phyloP scores from a whole-genome alignment of 2,329 filamentous ascomycete genomes.

The Ascochyta fabae region DNA sequence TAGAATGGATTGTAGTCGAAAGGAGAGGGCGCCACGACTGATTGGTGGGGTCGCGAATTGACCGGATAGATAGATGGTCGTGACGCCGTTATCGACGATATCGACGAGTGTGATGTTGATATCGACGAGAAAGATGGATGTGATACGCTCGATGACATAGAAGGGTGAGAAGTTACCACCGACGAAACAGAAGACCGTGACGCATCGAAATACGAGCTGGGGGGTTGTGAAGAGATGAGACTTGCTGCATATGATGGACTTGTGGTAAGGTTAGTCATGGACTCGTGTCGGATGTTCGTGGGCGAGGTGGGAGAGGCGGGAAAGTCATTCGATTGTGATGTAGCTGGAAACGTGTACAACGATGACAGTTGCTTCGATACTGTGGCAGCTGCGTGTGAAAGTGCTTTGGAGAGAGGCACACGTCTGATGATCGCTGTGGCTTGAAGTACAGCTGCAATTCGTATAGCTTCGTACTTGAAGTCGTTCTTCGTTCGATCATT shows the following conservation, averaged over 20 bases:
- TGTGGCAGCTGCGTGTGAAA: slow-evolving; percentile 18
- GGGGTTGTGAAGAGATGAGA: slow-evolving; percentile 2
- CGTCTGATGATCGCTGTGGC: slow-evolving; percentile 40
- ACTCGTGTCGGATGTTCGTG: slow-evolving; percentile 22
- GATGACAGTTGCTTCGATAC: background rate
- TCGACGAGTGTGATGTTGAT: slow-evolving; percentile 7
- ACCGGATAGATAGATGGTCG: background rate
- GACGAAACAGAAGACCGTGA: slow-evolving; percentile 16
- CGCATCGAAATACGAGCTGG: slow-evolving; percentile 12
- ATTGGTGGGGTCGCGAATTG: background rate
- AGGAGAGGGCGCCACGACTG: background rate
- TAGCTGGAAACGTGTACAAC: slow-evolving; percentile 12
- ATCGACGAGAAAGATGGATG: slow-evolving; percentile 18
- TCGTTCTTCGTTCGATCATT: slow-evolving; percentile 20
- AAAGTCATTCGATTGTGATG: slow-evolving; percentile 29
- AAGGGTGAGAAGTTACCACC: slow-evolving; percentile 2
- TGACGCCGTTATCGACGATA: background rate
- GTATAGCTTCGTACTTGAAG: slow-evolving; percentile 47
- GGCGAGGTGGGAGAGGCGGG: slow-evolving; percentile 8
- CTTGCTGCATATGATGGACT: slow-evolving; percentile 22
- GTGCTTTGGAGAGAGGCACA: slow-evolving; percentile 36
- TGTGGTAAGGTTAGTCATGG: slow-evolving; percentile 23
- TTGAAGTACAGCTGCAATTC: slow-evolving; percentile 40
- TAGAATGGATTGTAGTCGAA: background rate
- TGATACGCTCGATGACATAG: slow-evolving; percentile 2